Evolutionary conservation across 768 basidiomycete species (phyloP).

Genomic region (Xanthoconium purpureum): DNA sequence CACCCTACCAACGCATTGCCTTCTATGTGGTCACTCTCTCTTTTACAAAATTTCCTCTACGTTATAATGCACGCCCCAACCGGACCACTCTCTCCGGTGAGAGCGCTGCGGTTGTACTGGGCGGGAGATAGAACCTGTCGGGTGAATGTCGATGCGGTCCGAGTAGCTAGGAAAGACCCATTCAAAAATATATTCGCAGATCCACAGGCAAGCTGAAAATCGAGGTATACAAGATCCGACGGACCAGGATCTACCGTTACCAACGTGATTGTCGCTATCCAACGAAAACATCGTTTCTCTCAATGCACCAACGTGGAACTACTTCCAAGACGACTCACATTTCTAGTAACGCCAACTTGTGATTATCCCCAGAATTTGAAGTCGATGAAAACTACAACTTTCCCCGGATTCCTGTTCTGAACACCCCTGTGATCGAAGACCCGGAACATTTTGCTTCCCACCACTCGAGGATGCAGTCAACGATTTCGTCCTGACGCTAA

Average conservation of each 20-base stretch:
- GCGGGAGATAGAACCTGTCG: not conserved
- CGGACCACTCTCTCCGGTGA: not conserved
- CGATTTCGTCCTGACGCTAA: slow-evolving; percentile 63
- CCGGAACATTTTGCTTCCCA: slow-evolving; percentile 47
- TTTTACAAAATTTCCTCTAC: not conserved
- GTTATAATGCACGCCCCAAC: not conserved
- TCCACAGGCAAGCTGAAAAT: not conserved
- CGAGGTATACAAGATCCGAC: not conserved
- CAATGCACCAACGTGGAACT: not conserved
- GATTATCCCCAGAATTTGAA: not conserved
- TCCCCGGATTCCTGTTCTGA: slow-evolving; percentile 52
- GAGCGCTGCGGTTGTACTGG: not conserved
- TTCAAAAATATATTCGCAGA: not conserved
- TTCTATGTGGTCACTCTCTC: not conserved
- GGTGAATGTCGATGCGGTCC: not conserved
- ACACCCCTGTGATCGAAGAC: slow-evolving; percentile 58
- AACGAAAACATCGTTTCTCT: not conserved
- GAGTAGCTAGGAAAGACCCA: slow-evolving; percentile 2
- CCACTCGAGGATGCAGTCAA: slow-evolving; percentile 69
- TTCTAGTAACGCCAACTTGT: not conserved
- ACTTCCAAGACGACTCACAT: not conserved
- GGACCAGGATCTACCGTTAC: not conserved
- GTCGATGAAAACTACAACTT: slow-evolving; percentile 36
- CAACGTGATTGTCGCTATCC: not conserved
- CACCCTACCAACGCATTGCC: slow-evolving; percentile 1